Conservation (phyloP, 2,329 filamentous ascomycete genomes). For the Tetracladium maxilliforme region DNA sequence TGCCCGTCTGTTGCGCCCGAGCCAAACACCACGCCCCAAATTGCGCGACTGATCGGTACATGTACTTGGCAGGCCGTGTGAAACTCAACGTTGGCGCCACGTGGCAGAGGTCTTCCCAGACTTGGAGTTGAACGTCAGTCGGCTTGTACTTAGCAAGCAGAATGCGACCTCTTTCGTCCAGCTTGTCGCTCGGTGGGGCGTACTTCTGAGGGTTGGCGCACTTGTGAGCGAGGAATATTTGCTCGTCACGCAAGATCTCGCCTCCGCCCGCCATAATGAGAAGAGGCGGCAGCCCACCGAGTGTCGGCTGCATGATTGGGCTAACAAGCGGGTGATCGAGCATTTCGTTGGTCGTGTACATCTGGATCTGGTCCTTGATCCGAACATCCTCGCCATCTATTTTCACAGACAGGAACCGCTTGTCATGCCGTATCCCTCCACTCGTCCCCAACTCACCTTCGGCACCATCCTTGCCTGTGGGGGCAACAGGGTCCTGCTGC, state of each 20-base stretch:
- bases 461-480: constrained; percentile 15
- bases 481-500: constrained; percentile 8
- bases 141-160: constrained; percentile 55
- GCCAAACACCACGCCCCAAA: constrained; percentile 89
- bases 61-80: constrained; percentile 87
- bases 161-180: constrained; percentile 35
- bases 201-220: constrained; percentile 73
- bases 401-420: constrained; percentile 52
- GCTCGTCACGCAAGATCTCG: constrained; percentile 83
- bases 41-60: constrained; percentile 85
- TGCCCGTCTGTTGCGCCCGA: constrained; percentile 61
- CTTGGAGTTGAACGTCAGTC: constrained; percentile 84
- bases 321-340: constrained; percentile 82
- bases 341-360: constrained; percentile 71
- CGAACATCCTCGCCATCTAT: constrained; percentile 58
- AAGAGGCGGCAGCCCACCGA: constrained; percentile 80
- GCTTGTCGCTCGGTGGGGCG: constrained; percentile 46
- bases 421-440: constrained; percentile 15
- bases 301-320: constrained; percentile 70
- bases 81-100: constrained; percentile 89
- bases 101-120: constrained; percentile 93
- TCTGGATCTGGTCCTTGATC: constrained; percentile 85
- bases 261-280: constrained; percentile 79
- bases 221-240: constrained; percentile 91
- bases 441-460: constrained; percentile 13